Conservation (phyloP, 2,329 filamentous ascomycete species). For the Sordariomycetes sp. region DNA sequence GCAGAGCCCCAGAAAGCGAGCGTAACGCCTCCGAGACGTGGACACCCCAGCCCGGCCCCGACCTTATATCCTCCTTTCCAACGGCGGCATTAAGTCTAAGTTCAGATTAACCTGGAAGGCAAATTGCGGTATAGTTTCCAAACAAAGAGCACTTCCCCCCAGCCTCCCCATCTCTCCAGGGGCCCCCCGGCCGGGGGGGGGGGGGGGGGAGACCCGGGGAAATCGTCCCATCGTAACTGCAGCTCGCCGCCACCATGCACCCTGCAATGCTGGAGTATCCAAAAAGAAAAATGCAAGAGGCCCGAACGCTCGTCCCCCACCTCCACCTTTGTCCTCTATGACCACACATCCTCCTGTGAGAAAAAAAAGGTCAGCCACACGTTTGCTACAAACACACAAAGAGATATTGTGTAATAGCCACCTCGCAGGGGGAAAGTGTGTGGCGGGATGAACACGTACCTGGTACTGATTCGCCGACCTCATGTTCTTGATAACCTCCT, state of each 20-base stretch:
- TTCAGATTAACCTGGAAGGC: neutral
- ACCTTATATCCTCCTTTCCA: neutral
- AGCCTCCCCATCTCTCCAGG: neutral
- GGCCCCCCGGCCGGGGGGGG: no score
- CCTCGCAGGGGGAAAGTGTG: neutral
- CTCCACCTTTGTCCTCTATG: slow-evolving; percentile 23
- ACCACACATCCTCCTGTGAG: slow-evolving; percentile 58
- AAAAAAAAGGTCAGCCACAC: slow-evolving; percentile 16
- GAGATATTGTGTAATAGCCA: neutral
- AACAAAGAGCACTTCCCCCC: neutral
- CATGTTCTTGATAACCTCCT: slow-evolving; percentile 97
- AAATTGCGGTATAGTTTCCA: neutral
- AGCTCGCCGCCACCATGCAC: neutral
- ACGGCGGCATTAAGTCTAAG: neutral
- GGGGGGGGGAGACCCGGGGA: neutral
- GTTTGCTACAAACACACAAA: neutral
- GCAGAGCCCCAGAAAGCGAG: neutral
- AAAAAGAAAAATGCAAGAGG: slow-evolving; percentile 1
- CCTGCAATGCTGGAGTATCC: neutral
- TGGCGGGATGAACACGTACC: slow-evolving; percentile 33
- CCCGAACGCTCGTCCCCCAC: neutral
- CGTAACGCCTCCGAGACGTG: neutral
- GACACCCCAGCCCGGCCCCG: neutral
- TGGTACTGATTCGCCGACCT: slow-evolving; percentile 91
- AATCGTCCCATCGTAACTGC: neutral